Conservation (phyloP, 768 basidiomycete species). For the Macrolepiota fuliginosa region DNA sequence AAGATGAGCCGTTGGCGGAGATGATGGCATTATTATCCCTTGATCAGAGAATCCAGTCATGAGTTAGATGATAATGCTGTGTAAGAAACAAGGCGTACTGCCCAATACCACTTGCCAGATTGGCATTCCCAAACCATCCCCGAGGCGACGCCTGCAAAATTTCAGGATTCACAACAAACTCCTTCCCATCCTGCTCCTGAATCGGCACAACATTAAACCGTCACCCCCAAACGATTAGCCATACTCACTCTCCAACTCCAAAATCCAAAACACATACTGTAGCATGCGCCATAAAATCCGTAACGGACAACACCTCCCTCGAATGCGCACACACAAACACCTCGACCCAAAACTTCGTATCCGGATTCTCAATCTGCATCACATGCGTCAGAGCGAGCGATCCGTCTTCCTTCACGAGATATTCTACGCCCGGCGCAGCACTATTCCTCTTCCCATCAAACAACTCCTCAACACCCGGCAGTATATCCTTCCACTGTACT, state of each 20-base stretch:
- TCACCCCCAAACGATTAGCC: not conserved
- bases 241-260: not conserved
- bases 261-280: constrained; percentile 24
- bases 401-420: constrained; percentile 35
- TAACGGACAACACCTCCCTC: constrained; percentile 44
- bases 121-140: constrained; percentile 40
- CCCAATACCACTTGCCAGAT: not conserved
- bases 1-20: not conserved
- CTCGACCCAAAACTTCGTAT: constrained; percentile 46
- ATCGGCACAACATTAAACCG: constrained; percentile 47
- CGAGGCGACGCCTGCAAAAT: constrained; percentile 44
- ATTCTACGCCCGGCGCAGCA: constrained; percentile 35
- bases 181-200: constrained; percentile 48
- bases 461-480: constrained; percentile 10
- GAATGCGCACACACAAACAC: constrained; percentile 53
- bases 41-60: no score
- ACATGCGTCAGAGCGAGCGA: constrained; percentile 35
- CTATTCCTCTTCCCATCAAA: constrained; percentile 33
- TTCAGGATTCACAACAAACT: constrained; percentile 45
- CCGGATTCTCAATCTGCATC: constrained; percentile 29
- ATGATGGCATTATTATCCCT: constrained; percentile 1
- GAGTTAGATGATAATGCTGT: no score
- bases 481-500: constrained; percentile 28
- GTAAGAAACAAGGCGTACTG: not conserved
- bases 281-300: constrained; percentile 47